A percentile compares a stretch with the other conserved stretches of the same genome.
Conservation (phyloP, 306 rosid species). For the Potentilla sterilis region DNA sequence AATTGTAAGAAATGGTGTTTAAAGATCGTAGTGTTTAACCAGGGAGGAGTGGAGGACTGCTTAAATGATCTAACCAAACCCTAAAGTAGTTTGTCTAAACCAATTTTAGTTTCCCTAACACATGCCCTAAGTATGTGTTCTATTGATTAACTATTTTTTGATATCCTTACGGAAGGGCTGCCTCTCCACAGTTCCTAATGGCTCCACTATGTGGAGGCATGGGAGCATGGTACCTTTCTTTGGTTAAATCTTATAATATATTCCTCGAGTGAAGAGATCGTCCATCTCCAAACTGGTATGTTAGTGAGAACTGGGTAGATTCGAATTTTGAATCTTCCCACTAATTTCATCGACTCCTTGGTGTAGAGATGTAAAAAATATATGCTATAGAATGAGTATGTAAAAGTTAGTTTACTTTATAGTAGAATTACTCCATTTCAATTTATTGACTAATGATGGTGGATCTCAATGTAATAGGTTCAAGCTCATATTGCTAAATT, state of each 20-base stretch:
- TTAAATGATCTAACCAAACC: not conserved
- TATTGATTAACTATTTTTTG: not conserved
- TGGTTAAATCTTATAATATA: not conserved
- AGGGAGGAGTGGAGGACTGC: not conserved
- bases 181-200: not conserved
- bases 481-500: constrained; percentile 74
- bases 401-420: not conserved
- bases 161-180: not conserved
- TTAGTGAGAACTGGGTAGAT: not conserved
- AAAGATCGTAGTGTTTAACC: not conserved
- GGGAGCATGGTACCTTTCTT: not conserved
- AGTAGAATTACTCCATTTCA: constrained; percentile 8
- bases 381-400: not conserved
- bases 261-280: not conserved
- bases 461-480: constrained; percentile 39
- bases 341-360: not conserved
- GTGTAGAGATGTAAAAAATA: not conserved
- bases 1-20: not conserved
- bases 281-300: not conserved
- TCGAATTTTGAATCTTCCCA: not conserved
- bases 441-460: constrained; percentile 21
- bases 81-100: not conserved
- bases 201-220: not conserved
- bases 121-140: not conserved
- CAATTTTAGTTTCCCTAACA: not conserved